Evolutionary conservation across 441 rosid genomes (phyloP), one percentile per base, ranked within the genome.

Genomic region (Kokia cookei): DNA sequence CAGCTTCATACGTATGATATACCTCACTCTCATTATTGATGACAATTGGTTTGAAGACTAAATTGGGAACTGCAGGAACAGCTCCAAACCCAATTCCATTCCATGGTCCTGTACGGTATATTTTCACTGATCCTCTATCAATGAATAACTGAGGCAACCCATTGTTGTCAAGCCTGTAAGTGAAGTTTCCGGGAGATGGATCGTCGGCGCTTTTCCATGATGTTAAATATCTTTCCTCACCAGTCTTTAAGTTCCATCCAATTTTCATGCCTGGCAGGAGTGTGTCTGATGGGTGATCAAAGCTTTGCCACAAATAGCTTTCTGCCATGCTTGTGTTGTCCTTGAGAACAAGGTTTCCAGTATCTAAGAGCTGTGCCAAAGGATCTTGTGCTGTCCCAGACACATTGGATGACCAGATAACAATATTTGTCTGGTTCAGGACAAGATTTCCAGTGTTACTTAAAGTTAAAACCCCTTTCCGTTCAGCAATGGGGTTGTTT

Each of bases 131-230:
- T 61, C 24, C 43, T 32, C 24, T 32, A 8, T 61, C 65, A 15
- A 61, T 6, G 43, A 50, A 43, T 53, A 69, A 50, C 42, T 69
- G 19, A 48, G 72, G 59, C 14, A 69, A 73, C 9, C 83, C 83
- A 10, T 27, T 62, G 35, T 10, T 22, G 60, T 61, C 76, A 15
- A 79, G 67, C 35, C 43, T 14, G 5, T 8, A 37, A 19, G 14
- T 57, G 15, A 57, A 57, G 61, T 24, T 57, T 24, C 61, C 61
- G 3, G 61, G 61, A 9, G 61, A 57, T 24, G 61, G 61, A 57
- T 57, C 61, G 6, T 57, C 61, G 3, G 62, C 12, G 53, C 76
- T 77, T 61, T 64, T 74, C 83, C 80, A 80, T 3, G 76, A 77
- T 13, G 76, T 64, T 1, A 77, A 10, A 17, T 17, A 58, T 26